Evolutionary conservation across 1,284 basidiomycete species (phyloP).

Genomic region (Gastroboletus turbinatus): DNA sequence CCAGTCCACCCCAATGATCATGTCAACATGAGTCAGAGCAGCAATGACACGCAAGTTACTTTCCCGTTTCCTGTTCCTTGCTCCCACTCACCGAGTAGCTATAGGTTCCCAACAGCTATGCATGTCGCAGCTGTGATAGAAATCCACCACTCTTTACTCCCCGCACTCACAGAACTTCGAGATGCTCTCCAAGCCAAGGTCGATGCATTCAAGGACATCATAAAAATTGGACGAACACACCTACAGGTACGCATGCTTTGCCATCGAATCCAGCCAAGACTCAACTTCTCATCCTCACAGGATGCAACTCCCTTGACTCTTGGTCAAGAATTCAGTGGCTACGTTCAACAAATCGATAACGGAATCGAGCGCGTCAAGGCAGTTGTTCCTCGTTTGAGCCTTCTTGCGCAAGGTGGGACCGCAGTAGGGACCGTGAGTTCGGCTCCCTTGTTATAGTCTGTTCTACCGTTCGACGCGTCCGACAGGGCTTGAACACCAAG

Average conservation of each 20-base stretch:
- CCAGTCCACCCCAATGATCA: constrained; percentile 99
- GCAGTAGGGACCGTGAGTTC: constrained; percentile 90
- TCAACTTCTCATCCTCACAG: constrained; percentile 39
- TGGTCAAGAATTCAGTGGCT: constrained; percentile 98
- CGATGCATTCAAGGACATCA: constrained; percentile 83
- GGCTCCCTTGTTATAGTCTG: not conserved
- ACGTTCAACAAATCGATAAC: constrained; percentile 93
- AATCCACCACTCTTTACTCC: constrained; percentile 79
- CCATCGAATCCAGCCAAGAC: not conserved
- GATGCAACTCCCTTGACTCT: constrained; percentile 98
- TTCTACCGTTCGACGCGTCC: constrained; percentile 4
- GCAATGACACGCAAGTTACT: constrained; percentile 87
- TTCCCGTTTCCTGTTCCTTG: not conserved
- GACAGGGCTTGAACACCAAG: constrained; percentile 92
- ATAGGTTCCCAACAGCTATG: constrained; percentile 99
- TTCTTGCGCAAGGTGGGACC: constrained; percentile 97
- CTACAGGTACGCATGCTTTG: constrained; percentile 58
- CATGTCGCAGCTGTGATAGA: constrained; percentile 96
- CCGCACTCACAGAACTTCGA: constrained; percentile 82
- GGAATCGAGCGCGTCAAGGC: constrained; percentile 86
- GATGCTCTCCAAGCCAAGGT: constrained; percentile 84
- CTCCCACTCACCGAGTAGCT: not conserved
- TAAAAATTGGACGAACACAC: constrained; percentile 99
- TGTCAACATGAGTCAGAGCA: constrained; percentile 99
- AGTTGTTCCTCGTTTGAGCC: constrained; percentile 84